phyloP scores from a whole-genome alignment of 2,329 filamentous ascomycete species.

The Fusarium sacchari region DNA sequence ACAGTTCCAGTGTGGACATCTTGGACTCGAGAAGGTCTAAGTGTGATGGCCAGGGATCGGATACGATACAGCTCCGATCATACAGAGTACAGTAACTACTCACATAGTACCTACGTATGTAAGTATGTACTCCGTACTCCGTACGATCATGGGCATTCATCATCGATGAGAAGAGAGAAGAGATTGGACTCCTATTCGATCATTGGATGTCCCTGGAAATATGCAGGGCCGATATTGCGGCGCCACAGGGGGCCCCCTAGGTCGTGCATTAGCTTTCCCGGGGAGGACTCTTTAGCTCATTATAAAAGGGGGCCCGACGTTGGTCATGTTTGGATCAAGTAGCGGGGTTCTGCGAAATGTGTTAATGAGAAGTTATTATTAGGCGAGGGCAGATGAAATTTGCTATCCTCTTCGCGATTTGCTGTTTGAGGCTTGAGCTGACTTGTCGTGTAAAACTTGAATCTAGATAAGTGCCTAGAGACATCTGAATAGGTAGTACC shows the following conservation, averaged over 20 bases:
- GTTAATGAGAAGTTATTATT: slow-evolving; percentile 20
- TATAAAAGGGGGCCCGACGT: slow-evolving; percentile 1
- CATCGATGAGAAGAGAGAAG: slow-evolving; percentile 22
- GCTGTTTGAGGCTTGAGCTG: background rate
- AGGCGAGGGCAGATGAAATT: slow-evolving; percentile 10
- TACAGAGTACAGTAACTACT: background rate
- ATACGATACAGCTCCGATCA: slow-evolving; percentile 23
- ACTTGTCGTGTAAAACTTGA: background rate
- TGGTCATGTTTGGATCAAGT: background rate
- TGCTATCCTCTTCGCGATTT: background rate
- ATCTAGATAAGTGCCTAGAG: background rate
- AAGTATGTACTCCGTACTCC: too few species aligned
- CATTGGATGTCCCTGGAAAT: slow-evolving; percentile 24
- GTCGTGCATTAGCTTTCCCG: slow-evolving; percentile 37
- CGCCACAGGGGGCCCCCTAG: slow-evolving; percentile 18
- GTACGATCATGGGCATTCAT: slow-evolving; percentile 27
- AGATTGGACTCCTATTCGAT: slow-evolving; percentile 42
- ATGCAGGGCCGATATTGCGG: slow-evolving; percentile 34
- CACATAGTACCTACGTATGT: background rate
- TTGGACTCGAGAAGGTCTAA: background rate
- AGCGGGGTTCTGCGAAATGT: slow-evolving; percentile 1
- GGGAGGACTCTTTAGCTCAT: slow-evolving; percentile 33
- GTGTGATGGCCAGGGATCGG: slow-evolving; percentile 8
- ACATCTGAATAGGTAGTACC: background rate
- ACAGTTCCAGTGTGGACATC: slow-evolving; percentile 20